Evolutionary conservation across 805 yeast genomes (phyloP), one percentile per base, ranked within the genome.

Genomic region (Kluyveromyces wickerhamii): DNA sequence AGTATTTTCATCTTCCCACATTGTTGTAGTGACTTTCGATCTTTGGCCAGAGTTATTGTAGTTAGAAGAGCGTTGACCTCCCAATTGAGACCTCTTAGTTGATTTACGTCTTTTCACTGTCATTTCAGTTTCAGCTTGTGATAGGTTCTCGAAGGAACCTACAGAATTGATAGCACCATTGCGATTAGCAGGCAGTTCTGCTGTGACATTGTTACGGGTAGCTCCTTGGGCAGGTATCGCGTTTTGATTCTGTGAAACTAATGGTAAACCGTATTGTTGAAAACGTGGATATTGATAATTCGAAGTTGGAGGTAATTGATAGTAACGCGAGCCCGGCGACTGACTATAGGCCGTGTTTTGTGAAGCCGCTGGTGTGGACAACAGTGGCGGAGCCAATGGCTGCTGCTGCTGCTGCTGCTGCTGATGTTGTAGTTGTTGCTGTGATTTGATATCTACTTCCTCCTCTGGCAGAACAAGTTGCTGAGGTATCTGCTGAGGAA

Each of bases 1-100:
- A 1, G 94, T 83, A 46, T 79, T 78, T 51, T 83, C 94, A 53
- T 83, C 94, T 52, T 83, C 92, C 94, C 94, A 83, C 72, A 79
- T 72, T n/a, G 92, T 82, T 15, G 92, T 81, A 34, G 87, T 79
- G 34, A 82, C 85, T 41, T 72, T 60, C 34, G 79, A 77, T 51
- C 69, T 18, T 19, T 25, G 22, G 29, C 26, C 11, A 15, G 17
- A 22, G 22, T 18, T 18, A 8, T 18, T 11, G 7, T 10, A 4
- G 19, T 14, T 8, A 13, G 2, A 12, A 7, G 22, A 8, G 9
- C 15, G 25, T 15, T 12, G 14, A 14, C 14, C 16, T 12, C 17
- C 10, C 41, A 17, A 38, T 23, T 11, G 40, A n/a, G 16, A 21
- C 26, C 19, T 34, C 24, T 26, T 28, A 38, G 30, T 14, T 9